Evolutionary conservation across 1,284 basidiomycete genomes (phyloP).

Genomic region (Leccinum angustisporum): DNA sequence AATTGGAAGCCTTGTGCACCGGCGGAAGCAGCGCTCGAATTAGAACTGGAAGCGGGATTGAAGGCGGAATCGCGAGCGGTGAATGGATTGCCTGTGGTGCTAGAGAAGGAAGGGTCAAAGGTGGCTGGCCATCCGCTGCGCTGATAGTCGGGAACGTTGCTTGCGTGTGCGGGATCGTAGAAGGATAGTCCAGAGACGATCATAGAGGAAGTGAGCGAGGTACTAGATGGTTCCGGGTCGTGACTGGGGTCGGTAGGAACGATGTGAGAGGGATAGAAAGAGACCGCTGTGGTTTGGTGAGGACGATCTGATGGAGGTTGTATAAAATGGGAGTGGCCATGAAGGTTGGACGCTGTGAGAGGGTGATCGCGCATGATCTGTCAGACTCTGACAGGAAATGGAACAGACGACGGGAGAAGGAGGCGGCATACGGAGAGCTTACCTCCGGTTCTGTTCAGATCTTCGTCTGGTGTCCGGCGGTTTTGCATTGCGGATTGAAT

Average conservation of each 20-base stretch:
- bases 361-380: slow-evolving; percentile 20
- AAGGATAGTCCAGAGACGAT: slow-evolving; percentile 30
- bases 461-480: slow-evolving; percentile 19
- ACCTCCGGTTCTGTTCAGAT: slow-evolving; percentile 29
- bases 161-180: slow-evolving; percentile 29
- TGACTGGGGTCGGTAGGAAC: not conserved
- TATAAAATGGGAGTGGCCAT: slow-evolving; percentile 2
- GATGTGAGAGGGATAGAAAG: slow-evolving; percentile 7
- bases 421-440: slow-evolving; percentile 17
- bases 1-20: not conserved
- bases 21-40: not conserved
- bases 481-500: slow-evolving; percentile 22
- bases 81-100: not conserved
- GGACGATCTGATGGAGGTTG: slow-evolving; percentile 8
- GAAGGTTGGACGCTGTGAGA: slow-evolving; percentile 14
- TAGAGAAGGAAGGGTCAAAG: slow-evolving; percentile 19
- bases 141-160: slow-evolving; percentile 16
- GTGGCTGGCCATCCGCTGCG: slow-evolving; percentile 22
- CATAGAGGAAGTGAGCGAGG: slow-evolving; percentile 18
- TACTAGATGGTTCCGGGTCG: not conserved
- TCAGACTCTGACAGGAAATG: slow-evolving; percentile 9
- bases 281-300: not conserved
- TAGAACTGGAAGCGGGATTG: not conserved
- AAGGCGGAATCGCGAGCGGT: not conserved
- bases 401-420: slow-evolving; percentile 10